Conservation (phyloP, 352 stramenopile species). For the Phytophthora kernoviae region DNA sequence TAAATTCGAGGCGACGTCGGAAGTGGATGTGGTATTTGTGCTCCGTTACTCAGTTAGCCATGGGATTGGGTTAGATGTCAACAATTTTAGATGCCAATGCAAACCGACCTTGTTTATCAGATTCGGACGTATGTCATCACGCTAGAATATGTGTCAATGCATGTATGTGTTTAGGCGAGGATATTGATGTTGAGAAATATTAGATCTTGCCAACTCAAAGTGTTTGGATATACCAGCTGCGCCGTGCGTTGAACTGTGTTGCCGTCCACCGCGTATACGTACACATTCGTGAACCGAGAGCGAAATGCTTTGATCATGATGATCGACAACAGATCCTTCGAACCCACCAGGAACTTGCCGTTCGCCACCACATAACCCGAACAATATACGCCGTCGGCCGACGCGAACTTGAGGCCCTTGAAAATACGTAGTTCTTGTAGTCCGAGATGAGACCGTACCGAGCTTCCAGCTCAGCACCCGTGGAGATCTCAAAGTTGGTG, state of each 20-base stretch:
- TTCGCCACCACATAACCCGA: slow-evolving; percentile 48
- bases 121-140: too few relatives aligned
- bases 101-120: too few relatives aligned
- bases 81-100: too few relatives aligned
- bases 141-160: too few relatives aligned
- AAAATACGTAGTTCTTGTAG: slow-evolving; percentile 45
- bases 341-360: slow-evolving; percentile 38
- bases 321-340: slow-evolving; percentile 37
- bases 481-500: slow-evolving; percentile 35
- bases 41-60: too few relatives aligned
- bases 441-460: slow-evolving; percentile 34
- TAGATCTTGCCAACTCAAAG: slow-evolving; percentile 38
- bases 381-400: slow-evolving; percentile 44
- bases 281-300: slow-evolving; percentile 45
- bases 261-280: slow-evolving; percentile 35
- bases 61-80: too few relatives aligned
- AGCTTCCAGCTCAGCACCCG: slow-evolving; percentile 26
- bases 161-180: slow-evolving; percentile 15
- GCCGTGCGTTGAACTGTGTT: slow-evolving; percentile 37
- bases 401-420: slow-evolving; percentile 44
- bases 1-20: too few relatives aligned
- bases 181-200: slow-evolving; percentile 37
- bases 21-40: too few relatives aligned
- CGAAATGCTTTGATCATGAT: slow-evolving; percentile 42
- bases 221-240: slow-evolving; percentile 36